Percentiles rank a stretch among this genome's conserved stretches.
These are phyloP conservation scores for Paramyrothecium sp. DNA, from an alignment of 2,329 filamentous ascomycete species.

Conservation along the genomic window DNA sequence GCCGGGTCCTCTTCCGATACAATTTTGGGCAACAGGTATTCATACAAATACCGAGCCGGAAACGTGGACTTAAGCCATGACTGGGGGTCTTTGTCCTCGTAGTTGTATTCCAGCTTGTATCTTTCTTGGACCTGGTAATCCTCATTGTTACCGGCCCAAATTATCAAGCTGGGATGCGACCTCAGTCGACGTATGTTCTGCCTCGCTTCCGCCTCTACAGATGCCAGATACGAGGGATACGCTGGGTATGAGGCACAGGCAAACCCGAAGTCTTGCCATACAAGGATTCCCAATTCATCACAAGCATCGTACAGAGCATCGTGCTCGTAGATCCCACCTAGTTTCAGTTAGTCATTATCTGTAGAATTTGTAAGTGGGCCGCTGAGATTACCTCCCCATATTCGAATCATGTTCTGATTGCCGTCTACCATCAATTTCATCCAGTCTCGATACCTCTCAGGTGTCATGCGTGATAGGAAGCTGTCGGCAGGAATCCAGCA, in stretches of 20 bases:
- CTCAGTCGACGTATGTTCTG: constrained; percentile 60
- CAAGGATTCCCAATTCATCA: constrained; percentile 65
- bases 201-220: constrained; percentile 58
- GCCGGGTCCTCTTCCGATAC: constrained; percentile 49
- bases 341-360: background rate
- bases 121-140: constrained; percentile 74
- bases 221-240: constrained; percentile 55
- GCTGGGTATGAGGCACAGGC: constrained; percentile 65
- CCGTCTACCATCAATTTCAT: constrained; percentile 64
- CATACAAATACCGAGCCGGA: constrained; percentile 76
- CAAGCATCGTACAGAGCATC: constrained; percentile 66
- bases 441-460: constrained; percentile 66
- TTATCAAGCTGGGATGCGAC: constrained; percentile 65
- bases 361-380: background rate
- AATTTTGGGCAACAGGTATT: constrained; percentile 68
- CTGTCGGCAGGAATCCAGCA: constrained; percentile 80
- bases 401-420: constrained; percentile 22
- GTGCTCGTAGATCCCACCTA: constrained; percentile 53
- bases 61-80: constrained; percentile 78
- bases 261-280: constrained; percentile 76
- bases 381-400: constrained; percentile 20
- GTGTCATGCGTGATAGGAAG: constrained; percentile 66
- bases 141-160: constrained; percentile 83
- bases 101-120: constrained; percentile 68
- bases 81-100: constrained; percentile 70